A percentile compares a stretch with the other conserved stretches of the same genome.
phyloP scores from a whole-genome alignment of 2,329 filamentous ascomycete genomes.

The Neodidymelliopsis sp. region DNA sequence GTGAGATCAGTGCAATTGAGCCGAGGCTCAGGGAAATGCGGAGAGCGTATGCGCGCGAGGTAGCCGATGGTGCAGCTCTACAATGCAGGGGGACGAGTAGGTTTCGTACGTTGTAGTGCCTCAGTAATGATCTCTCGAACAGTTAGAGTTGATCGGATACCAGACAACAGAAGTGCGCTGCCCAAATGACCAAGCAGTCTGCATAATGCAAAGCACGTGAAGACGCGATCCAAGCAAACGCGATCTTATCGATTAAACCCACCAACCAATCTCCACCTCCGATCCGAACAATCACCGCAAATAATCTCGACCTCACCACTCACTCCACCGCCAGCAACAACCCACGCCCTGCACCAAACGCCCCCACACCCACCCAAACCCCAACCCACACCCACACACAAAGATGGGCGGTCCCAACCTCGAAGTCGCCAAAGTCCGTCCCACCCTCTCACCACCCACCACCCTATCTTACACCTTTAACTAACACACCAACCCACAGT shows the following conservation, averaged over 20 bases:
- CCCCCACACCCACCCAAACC: constrained; percentile 5
- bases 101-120: background rate
- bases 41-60: constrained; percentile 3
- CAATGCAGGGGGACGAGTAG: background rate
- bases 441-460: constrained; percentile 16
- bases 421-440: constrained; percentile 87
- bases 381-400: constrained; percentile 27
- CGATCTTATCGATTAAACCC: constrained; percentile 20
- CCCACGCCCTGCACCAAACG: background rate
- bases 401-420: constrained; percentile 84
- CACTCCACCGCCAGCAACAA: too few relatives aligned
- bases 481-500: constrained; percentile 62
- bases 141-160: background rate
- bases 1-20: constrained; percentile 10
- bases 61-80: constrained; percentile 10
- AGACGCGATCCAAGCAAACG: background rate
- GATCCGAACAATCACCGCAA: constrained; percentile 33
- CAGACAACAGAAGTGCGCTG: too few relatives aligned
- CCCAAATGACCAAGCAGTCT: too few relatives aligned
- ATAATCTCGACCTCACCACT: constrained; percentile 21
- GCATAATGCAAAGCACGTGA: constrained; percentile 1
- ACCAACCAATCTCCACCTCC: constrained; percentile 20
- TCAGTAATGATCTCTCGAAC: background rate
- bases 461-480: constrained; percentile 5
- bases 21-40: constrained; percentile 17